These are phyloP conservation scores for Oxytropis ochrocephala DNA, from an alignment of 306 rosid species.

Conservation along the genomic window DNA sequence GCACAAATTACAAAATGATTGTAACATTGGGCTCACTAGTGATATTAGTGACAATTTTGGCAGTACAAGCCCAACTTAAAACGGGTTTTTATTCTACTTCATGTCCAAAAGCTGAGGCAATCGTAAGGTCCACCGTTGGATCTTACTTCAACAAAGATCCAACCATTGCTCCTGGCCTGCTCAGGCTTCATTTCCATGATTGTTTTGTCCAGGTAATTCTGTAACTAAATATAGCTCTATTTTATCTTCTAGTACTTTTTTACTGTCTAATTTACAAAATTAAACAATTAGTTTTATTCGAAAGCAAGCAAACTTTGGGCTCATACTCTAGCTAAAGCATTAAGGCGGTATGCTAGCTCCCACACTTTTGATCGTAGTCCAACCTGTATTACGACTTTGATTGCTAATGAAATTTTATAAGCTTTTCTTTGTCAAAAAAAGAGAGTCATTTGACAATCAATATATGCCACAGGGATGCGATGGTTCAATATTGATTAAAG, in stretches of 20 bases:
- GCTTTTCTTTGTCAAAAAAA: too few species aligned
- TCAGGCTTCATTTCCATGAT: constrained; percentile 68
- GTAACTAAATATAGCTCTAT: too few species aligned
- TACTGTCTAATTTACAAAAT: too few species aligned
- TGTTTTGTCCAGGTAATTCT: constrained; percentile 48
- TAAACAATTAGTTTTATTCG: too few species aligned
- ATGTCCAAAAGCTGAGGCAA: constrained; percentile 61
- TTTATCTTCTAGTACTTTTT: too few species aligned
- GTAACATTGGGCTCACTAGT: constrained; percentile 15
- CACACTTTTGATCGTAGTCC: too few species aligned
- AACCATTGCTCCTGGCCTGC: constrained; percentile 52
- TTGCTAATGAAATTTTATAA: too few species aligned
- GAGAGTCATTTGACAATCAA: background rate
- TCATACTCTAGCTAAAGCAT: too few species aligned
- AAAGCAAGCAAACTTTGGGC: too few species aligned
- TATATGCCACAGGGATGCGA: constrained; percentile 48
- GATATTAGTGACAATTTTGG: constrained; percentile 30
- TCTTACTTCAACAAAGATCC: constrained; percentile 39
- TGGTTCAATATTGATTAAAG: constrained; percentile 47
- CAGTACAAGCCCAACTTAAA: constrained; percentile 40
- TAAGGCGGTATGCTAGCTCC: too few species aligned
- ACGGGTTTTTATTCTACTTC: constrained; percentile 57
- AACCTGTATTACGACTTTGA: too few species aligned
- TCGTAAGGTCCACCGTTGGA: constrained; percentile 33
- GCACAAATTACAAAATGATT: constrained; percentile 22